These are phyloP conservation scores for Cryphonectria radicalis DNA, from an alignment of 2,329 filamentous ascomycete species.

Conservation along the genomic window DNA sequence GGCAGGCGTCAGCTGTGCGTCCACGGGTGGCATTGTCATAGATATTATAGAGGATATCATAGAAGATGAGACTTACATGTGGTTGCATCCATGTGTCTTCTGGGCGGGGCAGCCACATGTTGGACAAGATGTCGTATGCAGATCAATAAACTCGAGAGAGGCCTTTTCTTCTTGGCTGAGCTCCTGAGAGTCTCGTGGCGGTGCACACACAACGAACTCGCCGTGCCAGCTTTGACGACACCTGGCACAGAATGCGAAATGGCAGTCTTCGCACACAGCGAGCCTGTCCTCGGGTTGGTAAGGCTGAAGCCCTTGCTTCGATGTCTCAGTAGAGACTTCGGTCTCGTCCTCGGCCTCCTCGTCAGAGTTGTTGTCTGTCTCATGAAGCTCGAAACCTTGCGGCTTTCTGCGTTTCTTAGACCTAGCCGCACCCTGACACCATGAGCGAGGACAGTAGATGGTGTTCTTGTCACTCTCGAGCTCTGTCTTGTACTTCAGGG, in stretches of 20 bases:
- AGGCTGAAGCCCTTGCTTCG: conserved; percentile 41
- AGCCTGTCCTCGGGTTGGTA: conserved; percentile 66
- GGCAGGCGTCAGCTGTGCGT: conserved; percentile 6
- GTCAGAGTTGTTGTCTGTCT: conserved; percentile 58
- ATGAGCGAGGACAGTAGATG: conserved; percentile 87
- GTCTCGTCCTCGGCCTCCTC: conserved; percentile 49
- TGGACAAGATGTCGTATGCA: conserved; percentile 85
- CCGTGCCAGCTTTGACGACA: conserved; percentile 88
- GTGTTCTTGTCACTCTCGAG: conserved; percentile 91
- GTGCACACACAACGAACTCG: conserved; percentile 72
- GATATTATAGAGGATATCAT: too few species aligned
- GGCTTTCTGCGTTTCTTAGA: conserved; percentile 76
- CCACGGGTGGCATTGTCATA: not conserved
- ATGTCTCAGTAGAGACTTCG: conserved; percentile 32
- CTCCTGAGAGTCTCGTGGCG: conserved; percentile 68
- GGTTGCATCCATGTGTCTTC: conserved; percentile 93
- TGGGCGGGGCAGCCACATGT: conserved; percentile 84
- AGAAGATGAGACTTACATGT: conserved; percentile 61
- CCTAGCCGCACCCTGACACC: conserved; percentile 88
- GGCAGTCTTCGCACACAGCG: conserved; percentile 85
- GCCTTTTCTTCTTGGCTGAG: conserved; percentile 85
- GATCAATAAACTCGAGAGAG: conserved; percentile 79
- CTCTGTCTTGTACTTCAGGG: conserved; percentile 88
- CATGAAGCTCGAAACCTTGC: conserved; percentile 64
- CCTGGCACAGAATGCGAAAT: conserved; percentile 81